A percentile compares a stretch with the other conserved stretches of the same genome.
phyloP scores from a whole-genome alignment of 179 eudicot species.

The Silene vulgaris region DNA sequence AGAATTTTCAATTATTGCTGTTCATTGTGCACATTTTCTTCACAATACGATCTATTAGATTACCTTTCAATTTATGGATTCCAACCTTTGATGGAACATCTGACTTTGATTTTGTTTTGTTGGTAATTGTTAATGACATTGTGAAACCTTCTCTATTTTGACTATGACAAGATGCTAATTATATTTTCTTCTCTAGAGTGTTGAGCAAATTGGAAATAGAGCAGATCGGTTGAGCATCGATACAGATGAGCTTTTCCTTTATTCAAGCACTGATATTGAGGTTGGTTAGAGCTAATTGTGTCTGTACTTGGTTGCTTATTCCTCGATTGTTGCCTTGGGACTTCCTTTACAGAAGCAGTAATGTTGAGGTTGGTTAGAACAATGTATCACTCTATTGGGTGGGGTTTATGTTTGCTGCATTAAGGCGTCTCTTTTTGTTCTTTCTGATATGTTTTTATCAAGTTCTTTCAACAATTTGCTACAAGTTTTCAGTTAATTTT shows the following conservation, averaged over 20 bases:
- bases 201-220: slow-evolving; percentile 92
- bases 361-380: slow-evolving; percentile 30
- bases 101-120: neutral
- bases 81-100: neutral
- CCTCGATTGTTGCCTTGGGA: neutral
- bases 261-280: slow-evolving; percentile 91
- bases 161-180: slow-evolving; percentile 2
- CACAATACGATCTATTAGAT: neutral
- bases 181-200: slow-evolving; percentile 51
- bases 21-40: neutral
- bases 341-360: slow-evolving; percentile 57
- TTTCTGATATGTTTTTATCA: neutral
- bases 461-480: neutral
- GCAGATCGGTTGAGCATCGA: slow-evolving; percentile 78
- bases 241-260: slow-evolving; percentile 64
- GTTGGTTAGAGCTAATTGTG: slow-evolving; percentile 32
- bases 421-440: neutral
- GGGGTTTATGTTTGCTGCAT: neutral
- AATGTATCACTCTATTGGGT: neutral
- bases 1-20: too few species aligned
- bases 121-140: slow-evolving; percentile 9
- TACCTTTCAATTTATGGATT: neutral
- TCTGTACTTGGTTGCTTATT: neutral
- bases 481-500: neutral
- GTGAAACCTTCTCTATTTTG: slow-evolving; percentile 11